Evolutionary conservation across 441 rosid species (phyloP).

Genomic region (Brassica hybrid): DNA sequence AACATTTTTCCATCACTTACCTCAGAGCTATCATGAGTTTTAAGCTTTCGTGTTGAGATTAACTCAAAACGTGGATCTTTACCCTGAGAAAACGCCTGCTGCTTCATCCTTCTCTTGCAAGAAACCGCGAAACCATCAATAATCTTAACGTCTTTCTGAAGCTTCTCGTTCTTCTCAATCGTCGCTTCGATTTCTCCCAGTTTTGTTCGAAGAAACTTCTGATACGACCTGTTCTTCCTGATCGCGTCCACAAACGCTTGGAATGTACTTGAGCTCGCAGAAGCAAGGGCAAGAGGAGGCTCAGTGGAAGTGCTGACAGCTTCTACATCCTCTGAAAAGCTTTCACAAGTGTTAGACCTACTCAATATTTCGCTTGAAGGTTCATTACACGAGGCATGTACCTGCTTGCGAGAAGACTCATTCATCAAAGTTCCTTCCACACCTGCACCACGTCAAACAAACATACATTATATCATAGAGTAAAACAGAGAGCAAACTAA

Average conservation of each 20-base stretch:
- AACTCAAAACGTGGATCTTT: slow-evolving; percentile 78
- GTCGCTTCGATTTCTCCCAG: slow-evolving; percentile 72
- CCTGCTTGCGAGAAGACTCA: too few species aligned
- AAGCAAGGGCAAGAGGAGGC: background rate
- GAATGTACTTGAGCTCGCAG: slow-evolving; percentile 50
- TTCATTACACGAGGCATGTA: too few species aligned
- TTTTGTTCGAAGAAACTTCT: slow-evolving; percentile 68
- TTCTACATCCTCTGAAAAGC: too few species aligned
- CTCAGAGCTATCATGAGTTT: slow-evolving; percentile 53
- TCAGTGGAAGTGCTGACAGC: too few species aligned
- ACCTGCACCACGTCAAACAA: too few species aligned
- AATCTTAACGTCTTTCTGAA: slow-evolving; percentile 67
- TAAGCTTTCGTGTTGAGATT: slow-evolving; percentile 53
- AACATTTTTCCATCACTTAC: too few species aligned
- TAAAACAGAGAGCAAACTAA: background rate
- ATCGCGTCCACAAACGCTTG: slow-evolving; percentile 67
- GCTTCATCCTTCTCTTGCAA: slow-evolving; percentile 65
- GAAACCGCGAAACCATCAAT: slow-evolving; percentile 68
- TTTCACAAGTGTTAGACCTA: too few species aligned
- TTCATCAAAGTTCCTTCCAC: too few species aligned
- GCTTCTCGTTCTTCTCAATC: slow-evolving; percentile 81
- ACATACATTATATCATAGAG: slow-evolving; percentile 27
- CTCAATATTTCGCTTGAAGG: too few species aligned
- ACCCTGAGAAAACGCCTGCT: slow-evolving; percentile 61
- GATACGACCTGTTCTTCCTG: slow-evolving; percentile 76